Evolutionary conservation across 2,329 filamentous ascomycete genomes (phyloP).

Genomic region (Neonectria sp.): DNA sequence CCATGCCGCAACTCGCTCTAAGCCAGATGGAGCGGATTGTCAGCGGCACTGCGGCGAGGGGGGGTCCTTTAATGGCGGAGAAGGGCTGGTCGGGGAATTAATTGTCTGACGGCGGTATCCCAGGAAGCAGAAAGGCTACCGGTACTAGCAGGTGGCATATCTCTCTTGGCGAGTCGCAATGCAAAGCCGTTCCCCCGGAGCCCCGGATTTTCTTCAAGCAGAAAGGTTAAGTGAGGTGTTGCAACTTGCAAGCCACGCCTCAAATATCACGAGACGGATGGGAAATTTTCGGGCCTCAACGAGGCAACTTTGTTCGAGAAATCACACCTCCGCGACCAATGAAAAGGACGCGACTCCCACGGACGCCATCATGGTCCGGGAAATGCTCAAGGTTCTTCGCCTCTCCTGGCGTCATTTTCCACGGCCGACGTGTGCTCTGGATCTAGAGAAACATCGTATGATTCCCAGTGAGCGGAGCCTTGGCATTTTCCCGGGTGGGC

Average conservation of each 20-base stretch:
- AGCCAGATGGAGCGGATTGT: slow-evolving; percentile 36
- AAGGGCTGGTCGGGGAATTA: slow-evolving; percentile 23
- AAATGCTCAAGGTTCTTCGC: slow-evolving; percentile 15
- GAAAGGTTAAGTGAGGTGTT: slow-evolving; percentile 11
- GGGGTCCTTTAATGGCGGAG: slow-evolving; percentile 29
- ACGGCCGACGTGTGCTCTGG: slow-evolving; percentile 19
- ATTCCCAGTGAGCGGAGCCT: slow-evolving; percentile 34
- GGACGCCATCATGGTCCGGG: slow-evolving; percentile 8
- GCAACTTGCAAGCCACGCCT: slow-evolving; percentile 1
- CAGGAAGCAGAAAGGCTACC: slow-evolving; percentile 7
- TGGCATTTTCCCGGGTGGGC: slow-evolving; percentile 43
- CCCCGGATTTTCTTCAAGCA: slow-evolving; percentile 3
- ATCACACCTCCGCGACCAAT: slow-evolving; percentile 24
- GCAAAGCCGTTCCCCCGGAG: slow-evolving; percentile 4
- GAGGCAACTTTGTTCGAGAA: slow-evolving; percentile 1
- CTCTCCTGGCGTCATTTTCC: slow-evolving; percentile 32
- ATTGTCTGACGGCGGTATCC: slow-evolving; percentile 23
- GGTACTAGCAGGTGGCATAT: neutral
- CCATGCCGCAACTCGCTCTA: slow-evolving; percentile 23
- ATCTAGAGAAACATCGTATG: slow-evolving; percentile 43
- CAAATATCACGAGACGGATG: slow-evolving; percentile 35
- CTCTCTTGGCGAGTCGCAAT: slow-evolving; percentile 6
- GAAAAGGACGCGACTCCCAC: neutral
- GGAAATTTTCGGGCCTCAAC: slow-evolving; percentile 16
- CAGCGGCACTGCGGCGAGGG: slow-evolving; percentile 31